Evolutionary conservation across 2,329 filamentous ascomycete genomes (phyloP), one percentile per base, ranked within the genome.

Genomic region (Fusarium mexicanum): DNA sequence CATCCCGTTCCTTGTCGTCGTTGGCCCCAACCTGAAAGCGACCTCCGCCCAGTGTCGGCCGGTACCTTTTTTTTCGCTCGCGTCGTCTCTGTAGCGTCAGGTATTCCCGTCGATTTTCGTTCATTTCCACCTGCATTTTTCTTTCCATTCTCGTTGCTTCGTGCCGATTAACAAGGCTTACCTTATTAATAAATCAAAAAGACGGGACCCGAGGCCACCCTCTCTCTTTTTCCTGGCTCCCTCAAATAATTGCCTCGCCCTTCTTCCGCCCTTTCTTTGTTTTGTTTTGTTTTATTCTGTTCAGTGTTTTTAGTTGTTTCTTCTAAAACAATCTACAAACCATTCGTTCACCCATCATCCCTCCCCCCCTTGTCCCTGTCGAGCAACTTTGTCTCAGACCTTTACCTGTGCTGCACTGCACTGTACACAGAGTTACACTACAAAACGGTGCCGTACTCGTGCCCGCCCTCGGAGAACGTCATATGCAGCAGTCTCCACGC

Each of bases 401-500:
- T 73, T 73, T 62, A 62, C 65, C 70, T 73, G 66, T 68, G 40
- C 47, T 46, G 24, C 31, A 48, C 41, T 41, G 44, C 26, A 57
- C 41, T 41, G 44, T 62, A 68, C 65, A 31, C 40, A 41, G 29
- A 54, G 43, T 60, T 60, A 29, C 57, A 24, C 57, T 60, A 38
- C 44, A 54, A 37, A 61, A 61, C 58, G 46, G 44, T 61, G 46
- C 35, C 50, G 64, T 54, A 68, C 73, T 63, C 73, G 69, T 71
- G 69, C 38, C 31, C 43, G 38, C 67, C 65, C 66, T 69, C 47
- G 59, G 55, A 65, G 77, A 75, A 74, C 77, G 77, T 79, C 78
- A 79, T 79, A 74, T 79, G 73, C 69, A 78, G 55, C 68, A 22
- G 51, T 73, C 61, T 60, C 61, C 63, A 67, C 73, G 72, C 64